phyloP scores from a whole-genome alignment of 169 alveolate species.

The Eimeria necatrix region DNA sequence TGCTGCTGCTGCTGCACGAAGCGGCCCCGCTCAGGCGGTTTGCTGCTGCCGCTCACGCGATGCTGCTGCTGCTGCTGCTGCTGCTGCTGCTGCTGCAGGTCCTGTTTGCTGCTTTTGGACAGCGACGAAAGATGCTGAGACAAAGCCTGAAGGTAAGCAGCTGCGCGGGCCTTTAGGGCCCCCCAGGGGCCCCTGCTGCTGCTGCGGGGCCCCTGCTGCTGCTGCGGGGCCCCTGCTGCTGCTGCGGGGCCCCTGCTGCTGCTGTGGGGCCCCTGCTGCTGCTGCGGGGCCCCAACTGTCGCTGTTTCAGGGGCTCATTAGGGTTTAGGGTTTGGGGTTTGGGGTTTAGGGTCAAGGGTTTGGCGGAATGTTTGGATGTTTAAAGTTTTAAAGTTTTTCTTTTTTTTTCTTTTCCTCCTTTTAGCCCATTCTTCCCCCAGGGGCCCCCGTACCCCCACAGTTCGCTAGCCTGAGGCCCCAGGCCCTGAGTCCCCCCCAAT shows the following conservation, averaged over 20 bases:
- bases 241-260: too few relatives aligned
- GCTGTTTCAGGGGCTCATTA: too few relatives aligned
- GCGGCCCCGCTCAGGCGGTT: neutral
- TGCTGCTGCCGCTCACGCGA: neutral
- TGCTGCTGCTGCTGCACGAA: constrained; percentile 28
- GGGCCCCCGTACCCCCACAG: neutral
- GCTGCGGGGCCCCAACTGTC: too few relatives aligned
- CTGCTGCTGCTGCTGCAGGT: constrained; percentile 78
- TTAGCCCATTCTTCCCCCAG: constrained; percentile 33
- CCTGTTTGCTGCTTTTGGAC: constrained; percentile 72
- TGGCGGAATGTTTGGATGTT: neutral
- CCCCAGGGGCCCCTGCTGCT: too few relatives aligned
- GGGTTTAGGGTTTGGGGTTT: too few relatives aligned
- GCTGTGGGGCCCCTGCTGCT: too few relatives aligned
- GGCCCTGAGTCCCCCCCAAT: constrained; percentile 10
- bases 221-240: too few relatives aligned
- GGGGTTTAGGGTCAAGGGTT: too few relatives aligned
- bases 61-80: constrained; percentile 24
- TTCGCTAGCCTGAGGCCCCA: constrained; percentile 56
- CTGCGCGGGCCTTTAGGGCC: neutral
- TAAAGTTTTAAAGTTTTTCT: neutral
- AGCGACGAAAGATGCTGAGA: constrained; percentile 75
- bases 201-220: too few relatives aligned
- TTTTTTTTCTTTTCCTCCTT: neutral
- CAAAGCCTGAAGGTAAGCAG: constrained; percentile 71